A percentile compares a stretch with the other conserved stretches of the same genome.
Evolutionary conservation across 257 asterid species (phyloP).

Genomic region (Datura wrightii): DNA sequence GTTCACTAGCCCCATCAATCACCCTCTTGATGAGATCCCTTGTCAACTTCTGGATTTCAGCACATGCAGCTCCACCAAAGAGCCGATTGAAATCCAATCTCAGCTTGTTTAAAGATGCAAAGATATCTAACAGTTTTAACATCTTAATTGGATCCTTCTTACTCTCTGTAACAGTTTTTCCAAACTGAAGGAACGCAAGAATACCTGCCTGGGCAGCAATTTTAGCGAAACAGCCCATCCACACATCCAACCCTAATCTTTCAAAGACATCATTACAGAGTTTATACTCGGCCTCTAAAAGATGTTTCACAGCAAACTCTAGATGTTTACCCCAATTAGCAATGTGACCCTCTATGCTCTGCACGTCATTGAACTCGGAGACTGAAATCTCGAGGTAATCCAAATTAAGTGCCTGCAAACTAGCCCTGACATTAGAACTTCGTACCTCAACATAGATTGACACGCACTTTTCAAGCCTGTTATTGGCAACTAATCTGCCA

Average conservation of each 20-base stretch:
- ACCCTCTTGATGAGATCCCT: conserved; percentile 83
- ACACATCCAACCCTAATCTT: conserved; percentile 74
- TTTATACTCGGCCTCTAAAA: conserved; percentile 84
- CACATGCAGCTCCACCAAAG: conserved; percentile 85
- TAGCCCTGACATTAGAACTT: conserved; percentile 75
- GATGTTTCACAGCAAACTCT: conserved; percentile 86
- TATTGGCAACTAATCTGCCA: conserved; percentile 64
- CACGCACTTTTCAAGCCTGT: conserved; percentile 74
- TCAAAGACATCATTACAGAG: conserved; percentile 82
- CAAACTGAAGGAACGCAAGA: conserved; percentile 83
- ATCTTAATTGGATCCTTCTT: conserved; percentile 92
- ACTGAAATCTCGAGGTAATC: conserved; percentile 88
- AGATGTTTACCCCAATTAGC: conserved; percentile 85
- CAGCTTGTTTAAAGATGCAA: conserved; percentile 75
- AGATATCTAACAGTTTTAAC: conserved; percentile 75
- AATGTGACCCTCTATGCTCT: conserved; percentile 74
- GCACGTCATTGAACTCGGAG: conserved; percentile 79
- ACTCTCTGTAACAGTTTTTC: conserved; percentile 82
- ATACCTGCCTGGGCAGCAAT: conserved; percentile 87
- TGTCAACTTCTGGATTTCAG: conserved; percentile 77
- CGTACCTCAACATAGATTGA: conserved; percentile 77
- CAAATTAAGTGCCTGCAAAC: conserved; percentile 79
- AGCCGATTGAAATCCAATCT: conserved; percentile 88
- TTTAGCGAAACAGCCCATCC: conserved; percentile 81
- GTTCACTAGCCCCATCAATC: conserved; percentile 80